Base-by-base conservation (phyloP, 2,329 filamentous ascomycete genomes). In the Chrysosporium keratinophilum region DNA sequence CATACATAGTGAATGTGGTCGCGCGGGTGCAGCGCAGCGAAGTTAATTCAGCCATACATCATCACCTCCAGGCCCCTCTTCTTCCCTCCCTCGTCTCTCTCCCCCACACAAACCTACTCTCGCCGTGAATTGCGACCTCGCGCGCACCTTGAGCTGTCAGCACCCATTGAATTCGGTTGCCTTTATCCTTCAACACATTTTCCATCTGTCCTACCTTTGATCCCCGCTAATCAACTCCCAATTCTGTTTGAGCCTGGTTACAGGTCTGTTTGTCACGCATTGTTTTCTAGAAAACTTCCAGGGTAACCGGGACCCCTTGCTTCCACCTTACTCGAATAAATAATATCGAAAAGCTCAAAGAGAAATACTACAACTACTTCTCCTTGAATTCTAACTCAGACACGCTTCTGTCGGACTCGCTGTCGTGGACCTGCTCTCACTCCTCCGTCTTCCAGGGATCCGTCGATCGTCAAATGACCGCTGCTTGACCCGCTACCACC, bases 41-140 rank as follows among this genome's bases (percentile, higher is more conserved):
- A 46, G 42, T 45, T 34, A 19, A 2, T 14, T 31, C 33, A 34
- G 43, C 42, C 47, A 49, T 52, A 52, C 49, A 45, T 44, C 49
- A 52, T 52, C 49, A 44, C 49, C 49, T 52, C 49, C 5, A 52
- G 31, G 40, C 28, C 40, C 49, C 49, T 40, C 35, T 14, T 15
- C 40, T 14, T n/a, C 11, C 11, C 15, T 51, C 39, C 23, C 23
- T 28, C 23, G 23, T 28, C 11, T 44, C 28, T 20, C 20, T 9
- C 34, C 9, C 49, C 40, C 39, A 12, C 39, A 45, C 40, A 43
- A 28, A 45, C 49, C 19, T 20, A 37, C 33, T 39, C 35, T 19
- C 48, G 42, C 17, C 37, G 17, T 44, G 15, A 14, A 19, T 23
- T 44, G 5, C 20, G 41, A n/a, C 10, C 35, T 37, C 35, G n/a